Base-by-base conservation (phyloP, 1,284 basidiomycete species). In the Fistulina hepatica region DNA sequence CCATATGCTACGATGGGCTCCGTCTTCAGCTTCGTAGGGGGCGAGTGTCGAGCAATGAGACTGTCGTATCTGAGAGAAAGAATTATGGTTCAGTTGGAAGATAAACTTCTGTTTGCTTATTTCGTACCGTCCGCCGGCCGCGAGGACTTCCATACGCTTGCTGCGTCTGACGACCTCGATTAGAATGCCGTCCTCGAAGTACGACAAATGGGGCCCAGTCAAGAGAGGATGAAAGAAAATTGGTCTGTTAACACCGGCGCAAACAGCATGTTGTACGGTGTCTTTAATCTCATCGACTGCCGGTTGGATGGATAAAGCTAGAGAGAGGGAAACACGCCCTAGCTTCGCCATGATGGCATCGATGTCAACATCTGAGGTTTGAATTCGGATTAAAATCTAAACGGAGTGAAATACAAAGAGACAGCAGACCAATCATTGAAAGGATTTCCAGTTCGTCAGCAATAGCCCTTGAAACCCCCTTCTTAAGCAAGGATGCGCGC, bases 41-140 rank as follows among this genome's bases (percentile, higher is more conserved):
- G n/a, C 3, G 75, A 66, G 45, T 76, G 78, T 15, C 71, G 69
- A 11, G 66, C 53, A 44, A 91, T 79, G 21, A 90, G 56, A 37
- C 69, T 66, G 52, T 91, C 85, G 48, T 91, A 91, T 42, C 86
- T 85, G 39, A 20, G 13, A n/a, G 22, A 7, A 11, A 28, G 19
- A 25, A 32, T 34, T 15, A n/a, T n/a, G n/a, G n/a, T n/a, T n/a
- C n/a, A n/a, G n/a, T n/a, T n/a, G n/a, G n/a, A 27, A 21, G 26
- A 34, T 10, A 15, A 37, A 15, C 8, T 33, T n/a, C n/a, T n/a
- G n/a, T n/a, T n/a, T n/a, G n/a, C n/a, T n/a, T n/a, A n/a, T n/a
- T n/a, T n/a, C 73, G 36, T 43, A 83, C 80, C 83, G 68, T 46
- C 89, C 89, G 39, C 84, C 88, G 4, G 74, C 74, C 20, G 81